These are phyloP conservation scores for Neurospora sp. DNA, from an alignment of 2,329 filamentous ascomycete species.

Conservation along the genomic window DNA sequence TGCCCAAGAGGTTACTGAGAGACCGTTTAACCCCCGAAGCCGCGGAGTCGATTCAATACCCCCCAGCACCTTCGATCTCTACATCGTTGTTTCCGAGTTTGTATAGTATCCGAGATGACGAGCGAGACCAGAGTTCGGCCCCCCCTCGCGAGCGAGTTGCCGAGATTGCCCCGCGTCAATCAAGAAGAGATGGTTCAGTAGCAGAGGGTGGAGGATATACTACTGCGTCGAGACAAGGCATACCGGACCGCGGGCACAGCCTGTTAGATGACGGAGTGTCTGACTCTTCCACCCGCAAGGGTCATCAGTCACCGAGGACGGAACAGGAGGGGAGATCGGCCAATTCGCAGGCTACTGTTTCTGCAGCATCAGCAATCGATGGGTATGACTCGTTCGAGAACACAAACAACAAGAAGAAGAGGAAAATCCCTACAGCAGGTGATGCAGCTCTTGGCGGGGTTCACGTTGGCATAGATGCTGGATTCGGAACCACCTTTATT, in stretches of 20 bases:
- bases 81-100: slow-evolving; percentile 71
- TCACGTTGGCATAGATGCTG: slow-evolving; percentile 29
- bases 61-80: slow-evolving; percentile 60
- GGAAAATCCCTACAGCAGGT: slow-evolving; percentile 88
- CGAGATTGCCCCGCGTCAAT: slow-evolving; percentile 24
- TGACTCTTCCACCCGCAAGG: slow-evolving; percentile 34
- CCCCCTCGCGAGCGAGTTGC: slow-evolving; percentile 22
- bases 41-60: slow-evolving; percentile 73
- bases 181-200: slow-evolving; percentile 45
- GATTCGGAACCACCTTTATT: slow-evolving; percentile 21
- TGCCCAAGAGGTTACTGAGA: slow-evolving; percentile 81
- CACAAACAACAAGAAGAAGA: slow-evolving; percentile 98
- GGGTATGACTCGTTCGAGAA: slow-evolving; percentile 98
- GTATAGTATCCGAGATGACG: slow-evolving; percentile 44
- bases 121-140: slow-evolving; percentile 21
- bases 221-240: slow-evolving; percentile 27
- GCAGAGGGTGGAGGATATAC: slow-evolving; percentile 55
- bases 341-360: slow-evolving; percentile 50
- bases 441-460: slow-evolving; percentile 44
- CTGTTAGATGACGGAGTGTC: slow-evolving; percentile 24
- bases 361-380: slow-evolving; percentile 63
- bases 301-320: slow-evolving; percentile 33
- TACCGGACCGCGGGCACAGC: slow-evolving; percentile 28
- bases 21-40: slow-evolving; percentile 80
- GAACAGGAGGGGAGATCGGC: slow-evolving; percentile 33